Evolutionary conservation across 2,329 filamentous ascomycete species (phyloP), one percentile per base, ranked within the genome.

Genomic region (Fusarium xyrophilum): DNA sequence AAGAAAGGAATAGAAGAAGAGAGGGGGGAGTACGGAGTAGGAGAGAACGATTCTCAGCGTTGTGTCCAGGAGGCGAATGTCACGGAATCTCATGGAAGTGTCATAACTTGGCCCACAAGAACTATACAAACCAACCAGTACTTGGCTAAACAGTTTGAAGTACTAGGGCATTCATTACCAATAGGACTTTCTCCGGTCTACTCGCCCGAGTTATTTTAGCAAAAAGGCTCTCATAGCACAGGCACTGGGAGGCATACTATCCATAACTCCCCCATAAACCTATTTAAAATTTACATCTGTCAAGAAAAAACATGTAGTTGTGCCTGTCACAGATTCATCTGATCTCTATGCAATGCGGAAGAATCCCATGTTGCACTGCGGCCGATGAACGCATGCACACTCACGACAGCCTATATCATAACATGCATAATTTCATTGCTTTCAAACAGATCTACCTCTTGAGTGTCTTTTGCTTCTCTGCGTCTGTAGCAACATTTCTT

Each of bases 391-490:
- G 7, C 25, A 55, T 43, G 38, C n/a, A 12, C 23, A 40, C 21
- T 25, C 27, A 27, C 30, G 23, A 13, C 14, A 21, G 17, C 32
- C 40, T 51, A 28, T 42, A 52, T 47, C 25, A 55, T 63, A 60
- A 52, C 14, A 51, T 44, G 43, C 47, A 60, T 64, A 39, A 58
- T 68, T 67, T 61, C 56, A 48, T 54, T 69, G 23, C 25, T 53
- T 42, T 25, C 30, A 8, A 28, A 32, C 19, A 48, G 7, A 30
- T 63, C 67, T 80, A 89, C 76, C 88, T 80, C 82, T 90, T 90
- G 73, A 90, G 69, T 9, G 87, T 90, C 83, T 89, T 90, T 78
- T 90, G 95, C 87, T 99, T 99, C 87, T 97, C 94, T 3, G 93
- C 96, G 83, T 96, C 92, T 65, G 89, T 90, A 40, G 93, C 90